Evolutionary conservation across 2,329 filamentous ascomycete species (phyloP).

Genomic region (Tolypocladium capitatum): DNA sequence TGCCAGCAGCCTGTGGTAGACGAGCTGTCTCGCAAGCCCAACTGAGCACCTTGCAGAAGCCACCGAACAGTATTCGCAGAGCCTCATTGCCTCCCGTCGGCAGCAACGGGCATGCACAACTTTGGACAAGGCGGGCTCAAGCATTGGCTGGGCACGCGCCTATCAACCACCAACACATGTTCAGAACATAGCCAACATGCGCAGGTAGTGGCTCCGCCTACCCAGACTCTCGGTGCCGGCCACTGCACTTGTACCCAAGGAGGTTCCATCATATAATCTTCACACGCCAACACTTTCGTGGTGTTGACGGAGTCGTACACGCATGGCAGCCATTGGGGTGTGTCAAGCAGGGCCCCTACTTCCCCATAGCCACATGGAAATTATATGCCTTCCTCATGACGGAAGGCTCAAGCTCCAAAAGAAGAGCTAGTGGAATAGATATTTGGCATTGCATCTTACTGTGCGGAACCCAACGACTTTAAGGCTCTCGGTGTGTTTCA

Average conservation of each 20-base stretch:
- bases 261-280: too few species aligned
- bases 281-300: not conserved
- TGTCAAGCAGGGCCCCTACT: not conserved
- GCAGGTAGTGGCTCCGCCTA: not conserved
- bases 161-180: constrained; percentile 6
- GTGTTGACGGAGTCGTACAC: not conserved
- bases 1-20: not conserved
- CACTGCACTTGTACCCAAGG: not conserved
- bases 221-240: not conserved
- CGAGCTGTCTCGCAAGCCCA: not conserved
- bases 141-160: not conserved
- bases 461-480: too few species aligned
- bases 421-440: not conserved
- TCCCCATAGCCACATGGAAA: not conserved
- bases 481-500: not conserved
- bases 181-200: not conserved
- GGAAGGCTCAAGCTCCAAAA: not conserved
- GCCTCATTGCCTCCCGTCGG: not conserved
- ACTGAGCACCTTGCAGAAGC: not conserved
- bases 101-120: not conserved
- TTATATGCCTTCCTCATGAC: not conserved
- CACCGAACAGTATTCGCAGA: not conserved
- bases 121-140: not conserved
- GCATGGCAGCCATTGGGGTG: not conserved
- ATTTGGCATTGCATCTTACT: too few species aligned